phyloP scores from a whole-genome alignment of 768 basidiomycete genomes.

The Panaeolus papilionaceus region DNA sequence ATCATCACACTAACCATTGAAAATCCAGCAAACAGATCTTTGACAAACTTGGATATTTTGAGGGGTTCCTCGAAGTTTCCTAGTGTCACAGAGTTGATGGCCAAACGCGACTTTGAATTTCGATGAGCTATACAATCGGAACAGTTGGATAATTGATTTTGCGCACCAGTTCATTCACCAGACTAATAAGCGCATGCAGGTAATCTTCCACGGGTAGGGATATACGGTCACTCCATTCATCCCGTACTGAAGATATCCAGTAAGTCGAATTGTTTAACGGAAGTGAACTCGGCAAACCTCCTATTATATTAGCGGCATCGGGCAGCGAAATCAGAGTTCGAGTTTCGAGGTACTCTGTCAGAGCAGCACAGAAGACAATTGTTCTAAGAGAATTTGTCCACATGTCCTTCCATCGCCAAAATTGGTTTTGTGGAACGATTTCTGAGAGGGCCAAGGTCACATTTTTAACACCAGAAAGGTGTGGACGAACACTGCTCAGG shows the following conservation, averaged over 20 bases:
- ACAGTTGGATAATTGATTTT: not conserved
- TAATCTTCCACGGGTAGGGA: conserved; percentile 78
- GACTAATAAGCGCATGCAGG: conserved; percentile 76
- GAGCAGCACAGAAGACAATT: conserved; percentile 67
- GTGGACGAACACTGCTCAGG: conserved; percentile 60
- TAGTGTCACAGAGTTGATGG: conserved; percentile 83
- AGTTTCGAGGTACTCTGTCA: conserved; percentile 68
- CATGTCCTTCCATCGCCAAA: conserved; percentile 88
- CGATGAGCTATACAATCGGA: not conserved
- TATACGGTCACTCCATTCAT: conserved; percentile 73
- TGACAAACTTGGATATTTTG: conserved; percentile 79
- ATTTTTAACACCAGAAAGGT: conserved; percentile 60
- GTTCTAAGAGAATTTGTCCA: conserved; percentile 76
- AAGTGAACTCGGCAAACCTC: conserved; percentile 55
- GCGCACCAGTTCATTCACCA: conserved; percentile 82
- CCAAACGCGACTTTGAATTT: conserved; percentile 67
- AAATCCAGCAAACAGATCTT: conserved; percentile 84
- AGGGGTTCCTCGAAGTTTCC: conserved; percentile 83
- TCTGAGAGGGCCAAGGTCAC: conserved; percentile 56
- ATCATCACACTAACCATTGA: conserved; percentile 61
- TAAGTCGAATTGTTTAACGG: conserved; percentile 4
- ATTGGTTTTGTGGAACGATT: conserved; percentile 71
- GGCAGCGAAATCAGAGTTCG: conserved; percentile 65
- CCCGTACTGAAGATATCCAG: conserved; percentile 53
- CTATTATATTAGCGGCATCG: conserved; percentile 59